A percentile compares a stretch with the other conserved stretches of the same genome.
Evolutionary conservation across 768 basidiomycete genomes (phyloP).

Genomic region (Hericium alpestre): DNA sequence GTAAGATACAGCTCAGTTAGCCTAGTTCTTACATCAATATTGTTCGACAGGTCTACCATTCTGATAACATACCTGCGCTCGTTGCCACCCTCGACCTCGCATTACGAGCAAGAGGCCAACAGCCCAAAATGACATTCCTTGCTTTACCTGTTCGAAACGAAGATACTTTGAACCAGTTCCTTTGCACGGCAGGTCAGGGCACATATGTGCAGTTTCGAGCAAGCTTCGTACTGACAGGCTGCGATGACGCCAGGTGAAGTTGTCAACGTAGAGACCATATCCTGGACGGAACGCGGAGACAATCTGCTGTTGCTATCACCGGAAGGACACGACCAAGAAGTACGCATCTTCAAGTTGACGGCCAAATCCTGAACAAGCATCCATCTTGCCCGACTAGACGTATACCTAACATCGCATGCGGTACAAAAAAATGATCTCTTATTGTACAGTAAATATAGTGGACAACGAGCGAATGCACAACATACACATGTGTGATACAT

Average conservation of each 20-base stretch:
- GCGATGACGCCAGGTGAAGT: background rate
- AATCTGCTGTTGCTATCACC: background rate
- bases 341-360: background rate
- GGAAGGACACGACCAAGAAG: background rate
- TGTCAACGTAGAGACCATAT: background rate
- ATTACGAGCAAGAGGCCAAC: background rate
- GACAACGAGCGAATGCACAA: no score
- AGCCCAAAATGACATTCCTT: constrained; percentile 6
- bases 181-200: constrained; percentile 3
- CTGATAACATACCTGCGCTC: constrained; percentile 9
- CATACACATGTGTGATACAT: background rate
- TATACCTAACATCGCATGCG: no score
- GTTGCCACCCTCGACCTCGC: constrained; percentile 9
- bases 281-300: background rate
- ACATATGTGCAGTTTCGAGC: no score
- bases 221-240: no score
- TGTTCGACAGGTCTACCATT: constrained; percentile 4
- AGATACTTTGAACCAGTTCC: constrained; percentile 5
- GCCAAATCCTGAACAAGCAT: background rate
- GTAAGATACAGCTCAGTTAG: constrained; percentile 9
- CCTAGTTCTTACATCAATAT: background rate
- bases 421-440: no score
- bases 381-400: no score
- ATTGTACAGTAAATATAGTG: no score
- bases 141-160: constrained; percentile 10